Evolutionary conservation across 805 yeast genomes (phyloP).

Genomic region (Hanseniaspora vineae): DNA sequence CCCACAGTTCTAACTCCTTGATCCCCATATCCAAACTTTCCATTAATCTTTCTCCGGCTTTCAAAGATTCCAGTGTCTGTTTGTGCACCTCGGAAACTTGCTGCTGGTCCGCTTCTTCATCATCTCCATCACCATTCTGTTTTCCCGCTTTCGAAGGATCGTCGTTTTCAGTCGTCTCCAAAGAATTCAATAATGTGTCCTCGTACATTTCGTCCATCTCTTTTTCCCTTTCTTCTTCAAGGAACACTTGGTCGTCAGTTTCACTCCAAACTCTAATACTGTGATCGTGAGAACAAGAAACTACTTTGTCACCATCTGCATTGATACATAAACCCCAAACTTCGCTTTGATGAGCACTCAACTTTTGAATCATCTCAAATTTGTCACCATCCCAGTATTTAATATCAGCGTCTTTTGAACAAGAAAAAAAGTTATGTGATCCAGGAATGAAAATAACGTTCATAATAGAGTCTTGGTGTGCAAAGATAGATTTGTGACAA

Average conservation of each 20-base stretch:
- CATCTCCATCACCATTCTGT: slow-evolving; percentile 27
- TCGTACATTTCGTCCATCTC: slow-evolving; percentile 91
- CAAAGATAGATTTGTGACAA: slow-evolving; percentile 92
- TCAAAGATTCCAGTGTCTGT: slow-evolving; percentile 82
- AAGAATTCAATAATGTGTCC: slow-evolving; percentile 55
- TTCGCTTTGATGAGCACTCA: slow-evolving; percentile 80
- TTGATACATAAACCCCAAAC: slow-evolving; percentile 88
- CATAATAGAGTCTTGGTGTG: slow-evolving; percentile 94
- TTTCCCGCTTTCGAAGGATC: slow-evolving; percentile 23
- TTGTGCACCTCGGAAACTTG: slow-evolving; percentile 56
- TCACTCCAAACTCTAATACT: slow-evolving; percentile 88
- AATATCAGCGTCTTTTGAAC: slow-evolving; percentile 76
- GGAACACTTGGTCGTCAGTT: slow-evolving; percentile 88
- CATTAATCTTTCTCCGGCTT: slow-evolving; percentile 85
- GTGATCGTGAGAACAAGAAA: slow-evolving; percentile 85
- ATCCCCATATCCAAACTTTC: slow-evolving; percentile 82
- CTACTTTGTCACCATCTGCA: slow-evolving; percentile 53
- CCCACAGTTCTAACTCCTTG: slow-evolving; percentile 49
- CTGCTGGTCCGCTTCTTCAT: slow-evolving; percentile 32
- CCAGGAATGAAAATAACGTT: slow-evolving; percentile 70
- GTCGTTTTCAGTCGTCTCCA: slow-evolving; percentile 44
- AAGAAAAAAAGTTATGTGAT: slow-evolving; percentile 81
- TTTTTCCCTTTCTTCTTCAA: slow-evolving; percentile 93
- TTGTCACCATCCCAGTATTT: slow-evolving; percentile 99
- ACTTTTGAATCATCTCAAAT: slow-evolving; percentile 82